These are phyloP conservation scores for Pyrenula massariospora DNA, from an alignment of 495 filamentous ascomycete species.

Conservation along the genomic window DNA sequence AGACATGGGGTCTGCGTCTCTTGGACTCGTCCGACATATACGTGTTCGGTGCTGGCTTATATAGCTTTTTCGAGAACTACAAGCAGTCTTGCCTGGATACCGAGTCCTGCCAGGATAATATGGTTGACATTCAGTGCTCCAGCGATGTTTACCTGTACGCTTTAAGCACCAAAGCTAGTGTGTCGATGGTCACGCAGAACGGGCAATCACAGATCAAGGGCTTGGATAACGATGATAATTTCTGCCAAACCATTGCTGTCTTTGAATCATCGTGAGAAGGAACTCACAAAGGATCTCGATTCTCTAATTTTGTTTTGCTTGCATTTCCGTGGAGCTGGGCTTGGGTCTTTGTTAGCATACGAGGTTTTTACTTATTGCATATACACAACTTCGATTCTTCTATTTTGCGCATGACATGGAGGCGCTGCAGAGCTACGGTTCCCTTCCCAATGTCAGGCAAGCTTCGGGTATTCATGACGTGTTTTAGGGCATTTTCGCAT, in stretches of 20 bases:
- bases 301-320: background rate
- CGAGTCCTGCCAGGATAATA: conserved; percentile 75
- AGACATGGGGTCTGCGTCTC: conserved; percentile 78
- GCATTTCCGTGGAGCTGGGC: background rate
- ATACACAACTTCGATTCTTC: background rate
- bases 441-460: too few relatives aligned
- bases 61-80: conserved; percentile 85
- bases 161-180: conserved; percentile 76
- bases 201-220: conserved; percentile 31
- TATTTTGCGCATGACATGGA: background rate
- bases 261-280: conserved; percentile 29
- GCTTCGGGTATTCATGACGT: too few relatives aligned
- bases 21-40: conserved; percentile 54
- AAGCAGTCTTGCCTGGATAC: conserved; percentile 60
- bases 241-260: conserved; percentile 62
- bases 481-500: too few relatives aligned
- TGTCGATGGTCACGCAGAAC: conserved; percentile 68
- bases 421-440: too few relatives aligned
- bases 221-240: conserved; percentile 59
- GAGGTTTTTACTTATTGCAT: background rate
- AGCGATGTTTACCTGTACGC: conserved; percentile 60
- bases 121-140: conserved; percentile 70
- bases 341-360: background rate
- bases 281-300: background rate
- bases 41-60: conserved; percentile 69